Evolutionary conservation across 345 rosid species (phyloP).

Genomic region (Zanthoxylum bungeanum): DNA sequence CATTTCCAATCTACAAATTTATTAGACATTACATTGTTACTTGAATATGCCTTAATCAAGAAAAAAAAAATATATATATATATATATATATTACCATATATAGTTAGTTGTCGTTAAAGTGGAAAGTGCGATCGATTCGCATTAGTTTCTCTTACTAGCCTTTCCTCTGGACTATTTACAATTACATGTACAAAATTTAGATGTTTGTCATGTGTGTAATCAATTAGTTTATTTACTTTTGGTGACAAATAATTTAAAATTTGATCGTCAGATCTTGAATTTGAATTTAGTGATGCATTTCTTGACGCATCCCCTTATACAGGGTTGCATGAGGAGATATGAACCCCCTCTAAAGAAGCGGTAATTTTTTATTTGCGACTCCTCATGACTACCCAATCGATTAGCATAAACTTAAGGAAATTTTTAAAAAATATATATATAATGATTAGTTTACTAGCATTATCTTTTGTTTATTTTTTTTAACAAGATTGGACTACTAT

Average conservation of each 20-base stretch:
- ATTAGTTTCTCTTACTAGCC: background rate
- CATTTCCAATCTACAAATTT: background rate
- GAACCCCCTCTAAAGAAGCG: too few relatives aligned
- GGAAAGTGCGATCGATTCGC: background rate
- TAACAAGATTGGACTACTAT: background rate
- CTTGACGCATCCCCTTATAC: too few relatives aligned
- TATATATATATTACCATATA: too few relatives aligned
- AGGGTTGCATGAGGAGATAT: too few relatives aligned
- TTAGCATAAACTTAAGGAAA: too few relatives aligned
- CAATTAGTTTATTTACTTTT: too few relatives aligned
- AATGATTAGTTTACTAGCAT: background rate
- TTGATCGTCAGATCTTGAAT: too few relatives aligned
- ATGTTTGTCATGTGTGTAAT: background rate
- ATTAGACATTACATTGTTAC: background rate
- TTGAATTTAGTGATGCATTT: too few relatives aligned
- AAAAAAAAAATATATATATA: background rate
- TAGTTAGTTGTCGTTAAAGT: background rate
- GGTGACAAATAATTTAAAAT: too few relatives aligned
- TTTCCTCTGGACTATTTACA: background rate
- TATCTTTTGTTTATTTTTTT: background rate
- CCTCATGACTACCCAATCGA: too few relatives aligned
- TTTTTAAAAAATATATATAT: too few relatives aligned
- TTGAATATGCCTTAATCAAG: background rate
- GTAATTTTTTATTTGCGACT: too few relatives aligned
- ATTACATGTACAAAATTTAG: background rate